These are phyloP conservation scores for Penicillium nordicum DNA, from an alignment of 2,329 filamentous ascomycete genomes.

Conservation along the genomic window DNA sequence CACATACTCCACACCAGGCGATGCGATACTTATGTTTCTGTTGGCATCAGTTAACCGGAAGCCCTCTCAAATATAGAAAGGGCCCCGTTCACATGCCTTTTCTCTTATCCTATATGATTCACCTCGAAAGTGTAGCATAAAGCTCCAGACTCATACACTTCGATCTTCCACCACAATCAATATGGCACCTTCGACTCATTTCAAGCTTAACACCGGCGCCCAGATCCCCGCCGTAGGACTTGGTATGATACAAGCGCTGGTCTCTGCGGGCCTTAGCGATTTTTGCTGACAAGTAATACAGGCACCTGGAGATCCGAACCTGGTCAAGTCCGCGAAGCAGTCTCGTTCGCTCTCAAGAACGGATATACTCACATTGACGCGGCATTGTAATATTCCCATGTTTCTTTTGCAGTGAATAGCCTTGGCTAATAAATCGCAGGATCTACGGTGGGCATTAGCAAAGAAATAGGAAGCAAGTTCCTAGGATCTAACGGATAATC, in stretches of 20 bases:
- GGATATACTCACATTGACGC: conserved; percentile 41
- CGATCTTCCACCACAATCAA: not conserved
- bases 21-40: not conserved
- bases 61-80: not conserved
- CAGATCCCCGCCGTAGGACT: conserved; percentile 40
- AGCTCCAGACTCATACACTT: not conserved
- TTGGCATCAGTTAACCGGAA: not conserved
- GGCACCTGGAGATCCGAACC: conserved; percentile 39
- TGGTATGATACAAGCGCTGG: conserved; percentile 6
- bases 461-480: not conserved
- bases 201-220: conserved; percentile 38
- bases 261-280: not conserved
- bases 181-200: conserved; percentile 12
- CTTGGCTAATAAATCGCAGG: conserved; percentile 7
- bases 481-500: conserved; percentile 1
- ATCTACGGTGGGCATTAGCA: conserved; percentile 9
- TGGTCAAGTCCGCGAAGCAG: conserved; percentile 32
- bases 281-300: not conserved
- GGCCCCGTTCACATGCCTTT: not conserved
- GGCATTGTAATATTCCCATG: conserved; percentile 27
- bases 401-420: not conserved
- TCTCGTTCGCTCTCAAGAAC: conserved; percentile 33
- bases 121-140: not conserved
- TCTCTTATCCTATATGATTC: not conserved
- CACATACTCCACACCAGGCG: too few species aligned